Evolutionary conservation across 2,329 filamentous ascomycete species (phyloP).

Genomic region (Botryotinia globosa): DNA sequence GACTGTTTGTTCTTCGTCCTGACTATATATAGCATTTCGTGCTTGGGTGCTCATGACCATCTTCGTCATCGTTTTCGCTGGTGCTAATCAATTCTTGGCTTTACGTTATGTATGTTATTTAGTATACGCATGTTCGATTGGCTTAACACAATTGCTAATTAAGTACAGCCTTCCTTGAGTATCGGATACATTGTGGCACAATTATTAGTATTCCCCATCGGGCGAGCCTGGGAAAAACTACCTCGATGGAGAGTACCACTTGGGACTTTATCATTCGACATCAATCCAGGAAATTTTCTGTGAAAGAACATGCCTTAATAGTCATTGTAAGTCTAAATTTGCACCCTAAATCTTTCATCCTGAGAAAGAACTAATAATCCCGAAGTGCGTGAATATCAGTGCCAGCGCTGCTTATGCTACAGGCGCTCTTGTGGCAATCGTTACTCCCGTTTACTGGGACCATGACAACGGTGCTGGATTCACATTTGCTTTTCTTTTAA

Average conservation of each 20-base stretch:
- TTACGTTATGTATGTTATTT: conserved; percentile 20
- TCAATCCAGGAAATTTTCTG: conserved; percentile 62
- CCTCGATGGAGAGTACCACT: conserved; percentile 49
- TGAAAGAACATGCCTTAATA: conserved; percentile 66
- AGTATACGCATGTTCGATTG: background rate
- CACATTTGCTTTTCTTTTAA: conserved; percentile 49
- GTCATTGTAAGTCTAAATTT: conserved; percentile 44
- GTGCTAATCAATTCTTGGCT: conserved; percentile 28
- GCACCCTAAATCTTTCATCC: background rate
- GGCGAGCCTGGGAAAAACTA: conserved; percentile 50
- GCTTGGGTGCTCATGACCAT: conserved; percentile 60
- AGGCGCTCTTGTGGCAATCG: conserved; percentile 51
- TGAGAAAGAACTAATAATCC: conserved; percentile 47
- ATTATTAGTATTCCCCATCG: conserved; percentile 42
- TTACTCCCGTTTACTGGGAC: conserved; percentile 50
- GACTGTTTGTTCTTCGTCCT: background rate
- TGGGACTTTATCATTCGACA: conserved; percentile 39
- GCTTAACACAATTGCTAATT: background rate
- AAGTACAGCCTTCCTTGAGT: conserved; percentile 23
- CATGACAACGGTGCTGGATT: conserved; percentile 47
- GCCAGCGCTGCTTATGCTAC: conserved; percentile 46
- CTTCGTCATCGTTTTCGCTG: conserved; percentile 22
- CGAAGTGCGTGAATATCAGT: conserved; percentile 40
- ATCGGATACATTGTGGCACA: conserved; percentile 29
- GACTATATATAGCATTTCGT: conserved; percentile 44